phyloP scores from a whole-genome alignment of 495 filamentous ascomycete genomes.

The Podospora didyma region DNA sequence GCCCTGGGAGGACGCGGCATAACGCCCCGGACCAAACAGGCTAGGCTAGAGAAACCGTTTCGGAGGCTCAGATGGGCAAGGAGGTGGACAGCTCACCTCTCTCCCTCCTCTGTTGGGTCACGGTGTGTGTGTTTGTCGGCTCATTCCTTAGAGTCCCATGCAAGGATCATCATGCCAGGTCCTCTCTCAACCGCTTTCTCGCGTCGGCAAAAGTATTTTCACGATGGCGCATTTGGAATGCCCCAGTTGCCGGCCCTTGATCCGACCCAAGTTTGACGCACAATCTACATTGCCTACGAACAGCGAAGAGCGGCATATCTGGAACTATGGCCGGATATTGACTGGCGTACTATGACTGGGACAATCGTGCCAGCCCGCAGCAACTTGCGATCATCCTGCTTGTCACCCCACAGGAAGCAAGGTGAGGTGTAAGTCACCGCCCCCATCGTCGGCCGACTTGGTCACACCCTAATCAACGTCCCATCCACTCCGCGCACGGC shows the following conservation, averaged over 20 bases:
- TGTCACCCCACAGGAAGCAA: conserved; percentile 25
- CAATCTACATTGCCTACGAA: not conserved
- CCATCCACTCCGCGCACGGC: conserved; percentile 7
- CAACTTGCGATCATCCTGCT: conserved; percentile 12
- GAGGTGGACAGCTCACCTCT: conserved; percentile 9
- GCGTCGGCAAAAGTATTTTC: not conserved
- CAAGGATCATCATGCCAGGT: conserved; percentile 1
- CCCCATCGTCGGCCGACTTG: conserved; percentile 18
- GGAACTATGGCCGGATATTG: conserved; percentile 20
- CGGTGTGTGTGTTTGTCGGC: not conserved
- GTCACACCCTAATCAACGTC: conserved; percentile 15
- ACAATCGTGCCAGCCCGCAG: conserved; percentile 10
- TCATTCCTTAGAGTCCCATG: conserved; percentile 6
- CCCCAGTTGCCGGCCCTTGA: conserved; percentile 5
- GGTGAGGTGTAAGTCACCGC: conserved; percentile 27
- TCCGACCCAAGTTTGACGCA: conserved; percentile 7
- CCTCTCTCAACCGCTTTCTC: not conserved
- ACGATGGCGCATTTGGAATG: not conserved
- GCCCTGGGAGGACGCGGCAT: not conserved
- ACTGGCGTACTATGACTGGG: conserved; percentile 3
- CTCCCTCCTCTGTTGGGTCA: not conserved
- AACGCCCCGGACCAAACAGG: not conserved
- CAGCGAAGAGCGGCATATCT: conserved; percentile 8
- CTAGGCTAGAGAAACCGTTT: conserved; percentile 5
- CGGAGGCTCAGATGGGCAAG: not conserved